Conservation (phyloP, 306 rosid species). For the Medicago ruthenica region DNA sequence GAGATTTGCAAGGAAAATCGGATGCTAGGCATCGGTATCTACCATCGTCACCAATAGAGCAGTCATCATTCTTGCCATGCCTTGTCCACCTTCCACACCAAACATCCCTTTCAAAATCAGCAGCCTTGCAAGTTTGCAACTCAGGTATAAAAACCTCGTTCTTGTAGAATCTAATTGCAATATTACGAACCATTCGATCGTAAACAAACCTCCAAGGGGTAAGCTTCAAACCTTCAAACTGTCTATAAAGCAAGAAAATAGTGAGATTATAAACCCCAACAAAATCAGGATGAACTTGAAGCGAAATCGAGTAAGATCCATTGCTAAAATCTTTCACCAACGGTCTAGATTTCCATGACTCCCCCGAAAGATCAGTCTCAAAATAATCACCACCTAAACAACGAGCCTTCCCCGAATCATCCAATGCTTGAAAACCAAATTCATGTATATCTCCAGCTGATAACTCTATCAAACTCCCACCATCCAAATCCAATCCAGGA, state of each 20-base stretch:
- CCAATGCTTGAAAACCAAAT: constrained; percentile 72
- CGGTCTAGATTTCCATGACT: constrained; percentile 89
- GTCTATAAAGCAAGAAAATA: constrained; percentile 79
- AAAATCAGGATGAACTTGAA: constrained; percentile 92
- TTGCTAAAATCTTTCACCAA: constrained; percentile 77
- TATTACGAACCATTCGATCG: constrained; percentile 60
- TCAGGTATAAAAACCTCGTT: constrained; percentile 58
- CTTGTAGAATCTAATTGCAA: constrained; percentile 62
- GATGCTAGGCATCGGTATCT: constrained; percentile 75
- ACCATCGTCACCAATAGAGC: constrained; percentile 72
- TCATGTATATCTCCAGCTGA: constrained; percentile 83
- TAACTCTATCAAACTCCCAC: constrained; percentile 49
- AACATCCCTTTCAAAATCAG: constrained; percentile 73
- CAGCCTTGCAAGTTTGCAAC: constrained; percentile 58
- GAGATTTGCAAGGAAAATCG: constrained; percentile 74
- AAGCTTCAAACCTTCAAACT: constrained; percentile 78
- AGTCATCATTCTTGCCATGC: constrained; percentile 74
- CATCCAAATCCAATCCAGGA: constrained; percentile 85
- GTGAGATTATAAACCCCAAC: constrained; percentile 73
- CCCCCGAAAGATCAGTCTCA: constrained; percentile 92
- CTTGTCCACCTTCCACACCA: constrained; percentile 99
- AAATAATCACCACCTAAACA: constrained; percentile 97
- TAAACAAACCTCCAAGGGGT: constrained; percentile 70
- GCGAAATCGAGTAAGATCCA: constrained; percentile 75
- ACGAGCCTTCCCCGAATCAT: constrained; percentile 67